Evolutionary conservation across 75 land plant genomes (phyloP).

Genomic region (Selaginella moellendorffii): DNA sequence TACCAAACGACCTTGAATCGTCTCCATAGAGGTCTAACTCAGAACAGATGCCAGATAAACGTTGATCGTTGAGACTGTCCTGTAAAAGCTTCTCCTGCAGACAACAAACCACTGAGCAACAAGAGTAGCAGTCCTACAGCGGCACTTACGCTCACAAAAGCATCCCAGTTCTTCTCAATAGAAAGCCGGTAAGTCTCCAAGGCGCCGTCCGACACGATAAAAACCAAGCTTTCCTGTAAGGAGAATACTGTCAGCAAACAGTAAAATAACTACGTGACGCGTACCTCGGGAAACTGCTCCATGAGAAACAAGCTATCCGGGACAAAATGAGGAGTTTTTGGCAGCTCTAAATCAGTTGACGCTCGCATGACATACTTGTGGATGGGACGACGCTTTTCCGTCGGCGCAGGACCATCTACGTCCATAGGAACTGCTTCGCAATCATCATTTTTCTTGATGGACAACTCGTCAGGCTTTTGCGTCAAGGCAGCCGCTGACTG

Average conservation of each 20-base stretch:
- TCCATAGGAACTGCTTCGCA: constrained; percentile 22
- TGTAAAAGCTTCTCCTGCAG: background rate
- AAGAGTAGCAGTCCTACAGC: background rate
- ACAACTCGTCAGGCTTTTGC: constrained; percentile 3
- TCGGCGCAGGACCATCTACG: constrained; percentile 16
- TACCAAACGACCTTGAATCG: background rate
- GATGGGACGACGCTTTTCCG: constrained; percentile 36
- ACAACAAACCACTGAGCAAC: constrained; percentile 33
- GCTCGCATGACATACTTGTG: constrained; percentile 47
- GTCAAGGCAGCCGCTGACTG: constrained; percentile 32
- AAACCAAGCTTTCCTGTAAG: constrained; percentile 68
- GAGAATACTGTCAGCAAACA: background rate
- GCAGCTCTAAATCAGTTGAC: background rate
- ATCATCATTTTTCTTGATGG: background rate
- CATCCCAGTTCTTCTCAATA: constrained; percentile 38
- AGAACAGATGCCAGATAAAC: background rate
- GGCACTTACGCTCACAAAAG: constrained; percentile 23
- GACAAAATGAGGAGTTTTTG: constrained; percentile 49
- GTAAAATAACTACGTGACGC: background rate
- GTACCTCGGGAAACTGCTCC: constrained; percentile 53
- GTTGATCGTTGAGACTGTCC: background rate
- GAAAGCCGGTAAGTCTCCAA: constrained; percentile 56
- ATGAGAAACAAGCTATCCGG: constrained; percentile 31
- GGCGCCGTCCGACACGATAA: constrained; percentile 51
- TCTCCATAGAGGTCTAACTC: background rate